Evolutionary conservation across 78 protist genomes (phyloP).

Genomic region (Tieghemostelium lacteum): DNA sequence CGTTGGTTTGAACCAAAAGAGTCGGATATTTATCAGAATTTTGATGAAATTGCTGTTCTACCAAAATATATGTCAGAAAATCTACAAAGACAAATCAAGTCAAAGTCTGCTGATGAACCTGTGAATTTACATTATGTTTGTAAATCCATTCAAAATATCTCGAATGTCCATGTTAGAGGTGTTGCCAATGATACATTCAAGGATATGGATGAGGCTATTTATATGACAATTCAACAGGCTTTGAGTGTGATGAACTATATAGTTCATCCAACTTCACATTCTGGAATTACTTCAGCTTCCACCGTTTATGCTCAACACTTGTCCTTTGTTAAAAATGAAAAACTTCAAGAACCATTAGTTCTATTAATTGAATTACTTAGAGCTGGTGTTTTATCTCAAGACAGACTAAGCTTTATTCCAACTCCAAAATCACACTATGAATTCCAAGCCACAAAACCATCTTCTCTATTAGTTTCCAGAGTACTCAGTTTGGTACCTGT

Average conservation of each 20-base stretch:
- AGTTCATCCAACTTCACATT: no score
- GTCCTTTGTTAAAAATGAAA: background rate
- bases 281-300: no score
- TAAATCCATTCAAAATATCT: no score
- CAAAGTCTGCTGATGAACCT: no score
- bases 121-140: no score
- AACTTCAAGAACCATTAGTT: conserved; percentile 19
- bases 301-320: no score
- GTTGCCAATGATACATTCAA: background rate
- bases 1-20: conserved; percentile 79
- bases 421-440: conserved; percentile 59
- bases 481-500: conserved; percentile 54
- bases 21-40: conserved; percentile 28
- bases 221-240: conserved; percentile 24
- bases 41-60: background rate
- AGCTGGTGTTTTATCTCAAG: conserved; percentile 12
- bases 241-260: conserved; percentile 44
- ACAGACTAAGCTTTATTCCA: conserved; percentile 53
- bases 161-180: no score
- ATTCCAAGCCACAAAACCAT: conserved; percentile 12
- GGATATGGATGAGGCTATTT: conserved; percentile 33
- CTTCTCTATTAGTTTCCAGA: conserved; percentile 29
- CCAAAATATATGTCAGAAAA: background rate
- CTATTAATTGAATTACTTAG: conserved; percentile 58
- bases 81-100: background rate